A percentile compares a stretch with the other conserved stretches of the same genome.
Evolutionary conservation across 257 asterid species (phyloP).

Genomic region (Gentiana macrophylla): DNA sequence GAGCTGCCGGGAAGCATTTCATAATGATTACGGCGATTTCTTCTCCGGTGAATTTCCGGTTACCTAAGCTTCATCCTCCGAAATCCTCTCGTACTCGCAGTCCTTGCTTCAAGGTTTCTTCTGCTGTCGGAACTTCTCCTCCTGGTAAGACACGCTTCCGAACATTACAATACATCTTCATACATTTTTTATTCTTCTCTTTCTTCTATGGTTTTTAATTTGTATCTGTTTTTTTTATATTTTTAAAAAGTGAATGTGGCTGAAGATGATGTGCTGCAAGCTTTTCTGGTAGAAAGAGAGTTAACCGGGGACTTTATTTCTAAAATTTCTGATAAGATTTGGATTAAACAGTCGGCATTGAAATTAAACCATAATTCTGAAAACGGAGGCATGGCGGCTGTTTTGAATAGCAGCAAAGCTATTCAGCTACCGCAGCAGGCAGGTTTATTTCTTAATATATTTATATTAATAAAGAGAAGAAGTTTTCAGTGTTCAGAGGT

Average conservation of each 20-base stretch:
- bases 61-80: not conserved
- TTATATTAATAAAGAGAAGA: no score
- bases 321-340: conserved; percentile 52
- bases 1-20: not conserved
- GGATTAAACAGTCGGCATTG: conserved; percentile 23
- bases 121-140: conserved; percentile 55
- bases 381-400: conserved; percentile 17
- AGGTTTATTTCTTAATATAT: not conserved
- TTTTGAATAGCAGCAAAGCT: conserved; percentile 1
- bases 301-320: conserved; percentile 64
- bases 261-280: conserved; percentile 51
- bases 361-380: conserved; percentile 13
- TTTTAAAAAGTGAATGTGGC: conserved; percentile 32
- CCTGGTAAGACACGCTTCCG: conserved; percentile 28
- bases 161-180: not conserved
- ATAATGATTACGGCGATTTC: conserved; percentile 11
- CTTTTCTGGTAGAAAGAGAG: conserved; percentile 66
- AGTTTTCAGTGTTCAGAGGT: not conserved
- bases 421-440: conserved; percentile 36
- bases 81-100: conserved; percentile 31
- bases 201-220: not conserved
- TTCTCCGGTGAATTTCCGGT: conserved; percentile 5
- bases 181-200: not conserved
- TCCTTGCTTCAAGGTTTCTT: conserved; percentile 23
- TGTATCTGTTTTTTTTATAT: not conserved